phyloP scores from a whole-genome alignment of 2,329 filamentous ascomycete species.

The Penicillium sp. region DNA sequence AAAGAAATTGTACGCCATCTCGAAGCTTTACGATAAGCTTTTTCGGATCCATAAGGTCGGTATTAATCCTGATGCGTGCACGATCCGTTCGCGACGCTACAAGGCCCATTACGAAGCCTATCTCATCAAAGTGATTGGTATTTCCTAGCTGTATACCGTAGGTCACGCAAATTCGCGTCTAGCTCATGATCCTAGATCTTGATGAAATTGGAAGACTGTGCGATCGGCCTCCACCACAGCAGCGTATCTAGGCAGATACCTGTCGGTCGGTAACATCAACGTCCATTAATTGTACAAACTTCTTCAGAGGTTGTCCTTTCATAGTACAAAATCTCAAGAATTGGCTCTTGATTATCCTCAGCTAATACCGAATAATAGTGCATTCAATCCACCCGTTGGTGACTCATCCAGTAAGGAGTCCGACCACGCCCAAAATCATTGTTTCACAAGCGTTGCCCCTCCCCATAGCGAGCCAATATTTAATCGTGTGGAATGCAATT shows the following conservation, averaged over 20 bases:
- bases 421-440: conserved; percentile 6
- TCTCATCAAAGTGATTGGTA: too few species aligned
- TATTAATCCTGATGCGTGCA: too few species aligned
- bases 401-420: not conserved
- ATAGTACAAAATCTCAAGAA: not conserved
- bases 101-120: too few species aligned
- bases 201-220: not conserved
- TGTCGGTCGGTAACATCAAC: not conserved
- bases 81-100: too few species aligned
- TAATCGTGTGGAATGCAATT: conserved; percentile 9
- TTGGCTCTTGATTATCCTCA: not conserved
- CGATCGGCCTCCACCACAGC: not conserved
- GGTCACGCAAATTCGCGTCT: too few species aligned
- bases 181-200: too few species aligned
- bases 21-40: too few species aligned
- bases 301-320: not conserved
- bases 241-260: not conserved
- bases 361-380: not conserved
- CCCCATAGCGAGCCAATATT: conserved; percentile 13
- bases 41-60: too few species aligned
- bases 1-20: too few species aligned
- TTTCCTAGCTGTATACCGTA: too few species aligned
- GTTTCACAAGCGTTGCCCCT: conserved; percentile 11
- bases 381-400: not conserved
- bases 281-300: not conserved